phyloP scores from a whole-genome alignment of 2,329 filamentous ascomycete genomes.

The Xylariaceae sp. region DNA sequence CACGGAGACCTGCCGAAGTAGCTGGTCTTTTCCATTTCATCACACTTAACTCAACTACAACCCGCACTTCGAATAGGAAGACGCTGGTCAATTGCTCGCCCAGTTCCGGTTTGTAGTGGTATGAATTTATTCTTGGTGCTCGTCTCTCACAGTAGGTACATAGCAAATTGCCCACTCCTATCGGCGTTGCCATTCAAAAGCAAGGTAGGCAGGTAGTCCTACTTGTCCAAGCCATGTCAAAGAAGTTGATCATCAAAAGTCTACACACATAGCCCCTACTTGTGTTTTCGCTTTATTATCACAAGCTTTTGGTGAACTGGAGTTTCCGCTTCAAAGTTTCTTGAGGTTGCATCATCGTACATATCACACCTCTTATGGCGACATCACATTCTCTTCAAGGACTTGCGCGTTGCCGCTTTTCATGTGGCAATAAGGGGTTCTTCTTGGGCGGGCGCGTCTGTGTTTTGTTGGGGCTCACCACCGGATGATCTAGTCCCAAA shows the following conservation, averaged over 20 bases:
- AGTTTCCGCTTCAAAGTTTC: neutral
- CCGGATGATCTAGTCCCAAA: constrained; percentile 3
- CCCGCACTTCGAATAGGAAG: too few species aligned
- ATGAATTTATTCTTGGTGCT: neutral
- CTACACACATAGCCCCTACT: neutral
- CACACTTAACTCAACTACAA: too few species aligned
- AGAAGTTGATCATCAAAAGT: constrained; percentile 3
- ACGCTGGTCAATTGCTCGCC: neutral
- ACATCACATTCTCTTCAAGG: neutral
- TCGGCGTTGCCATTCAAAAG: neutral
- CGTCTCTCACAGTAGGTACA: neutral
- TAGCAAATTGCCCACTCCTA: constrained; percentile 16
- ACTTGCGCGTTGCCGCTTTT: neutral
- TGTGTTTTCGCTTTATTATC: neutral
- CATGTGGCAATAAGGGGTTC: neutral
- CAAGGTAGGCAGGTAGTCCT: neutral
- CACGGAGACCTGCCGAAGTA: too few species aligned
- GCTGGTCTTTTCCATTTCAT: too few species aligned
- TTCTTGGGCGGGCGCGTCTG: neutral
- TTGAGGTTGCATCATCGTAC: neutral
- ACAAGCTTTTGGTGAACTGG: neutral
- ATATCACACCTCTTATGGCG: neutral
- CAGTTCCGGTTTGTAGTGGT: neutral
- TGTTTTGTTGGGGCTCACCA: neutral
- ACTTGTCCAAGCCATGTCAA: constrained; percentile 8